These are phyloP conservation scores for Cryptococcus sp. DNA, from an alignment of 1,284 basidiomycete species.

Conservation along the genomic window DNA sequence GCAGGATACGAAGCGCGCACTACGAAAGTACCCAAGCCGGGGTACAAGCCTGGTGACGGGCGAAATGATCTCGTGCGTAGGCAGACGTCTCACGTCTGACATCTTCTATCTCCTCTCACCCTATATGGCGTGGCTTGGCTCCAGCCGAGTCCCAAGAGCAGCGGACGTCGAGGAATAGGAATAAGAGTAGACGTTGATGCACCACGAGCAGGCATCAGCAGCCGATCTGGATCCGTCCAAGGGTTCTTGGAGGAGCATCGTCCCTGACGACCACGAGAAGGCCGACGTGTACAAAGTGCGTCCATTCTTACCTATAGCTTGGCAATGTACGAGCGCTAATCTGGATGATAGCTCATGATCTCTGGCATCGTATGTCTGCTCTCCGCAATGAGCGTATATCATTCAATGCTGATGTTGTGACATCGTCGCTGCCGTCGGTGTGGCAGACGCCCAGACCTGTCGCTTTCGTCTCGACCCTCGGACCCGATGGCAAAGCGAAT, in stretches of 20 bases:
- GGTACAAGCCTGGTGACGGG: constrained; percentile 63
- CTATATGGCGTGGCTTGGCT: neutral
- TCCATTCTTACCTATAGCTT: constrained; percentile 12
- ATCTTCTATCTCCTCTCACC: neutral
- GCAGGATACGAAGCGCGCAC: constrained; percentile 7
- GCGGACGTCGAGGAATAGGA: neutral
- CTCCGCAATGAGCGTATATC: neutral
- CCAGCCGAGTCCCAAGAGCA: too few relatives aligned
- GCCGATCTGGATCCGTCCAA: constrained; percentile 56
- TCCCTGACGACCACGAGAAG: constrained; percentile 57
- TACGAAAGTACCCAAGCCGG: constrained; percentile 59
- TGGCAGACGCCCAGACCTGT: constrained; percentile 65
- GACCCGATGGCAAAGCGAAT: constrained; percentile 62
- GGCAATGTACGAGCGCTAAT: constrained; percentile 33
- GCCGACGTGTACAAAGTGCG: constrained; percentile 55
- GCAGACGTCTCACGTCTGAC: too few relatives aligned
- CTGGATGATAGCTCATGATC: constrained; percentile 59
- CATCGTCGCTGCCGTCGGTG: neutral
- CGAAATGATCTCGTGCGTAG: constrained; percentile 48
- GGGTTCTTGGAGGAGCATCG: constrained; percentile 62
- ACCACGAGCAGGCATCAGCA: constrained; percentile 34
- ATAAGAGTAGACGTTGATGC: neutral
- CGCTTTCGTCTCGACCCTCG: constrained; percentile 69
- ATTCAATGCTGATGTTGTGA: neutral
- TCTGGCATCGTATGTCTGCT: constrained; percentile 59